Evolutionary conservation across 768 basidiomycete genomes (phyloP), one percentile per base, ranked within the genome.

Genomic region (Calvatia gigantea): DNA sequence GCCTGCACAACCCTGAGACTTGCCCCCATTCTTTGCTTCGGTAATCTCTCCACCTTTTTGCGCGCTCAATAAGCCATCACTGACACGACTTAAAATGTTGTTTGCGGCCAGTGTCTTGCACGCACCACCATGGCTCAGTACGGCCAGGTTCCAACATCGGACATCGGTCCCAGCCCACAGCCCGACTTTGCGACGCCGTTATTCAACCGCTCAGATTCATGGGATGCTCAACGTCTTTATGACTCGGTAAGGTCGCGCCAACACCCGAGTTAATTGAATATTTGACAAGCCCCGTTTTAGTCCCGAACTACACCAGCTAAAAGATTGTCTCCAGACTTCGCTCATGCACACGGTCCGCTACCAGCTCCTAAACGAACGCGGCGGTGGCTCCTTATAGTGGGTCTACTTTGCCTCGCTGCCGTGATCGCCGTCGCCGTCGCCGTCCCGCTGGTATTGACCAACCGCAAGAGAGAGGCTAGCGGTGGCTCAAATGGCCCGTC

Each of bases 361-460:
- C 19, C 43, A 2, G 15, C 46, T 23, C 54, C 17, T 25, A 48
- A 49, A 42, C 19, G 17, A 4, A 48, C 46, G 15, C 46, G 46
- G 14, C 29, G 9, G 41, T 39, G 37, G 45, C 28, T 49, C 42
- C 9, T 73, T 9, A 58, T 65, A 43, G 61, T 66, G 33, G 56
- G 75, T 29, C 58, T 62, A 8, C 48, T 73, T 25, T 65, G 74
- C 25, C 59, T 73, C 35, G 60, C 72, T 25, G 73, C 73, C 15
- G 65, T 83, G 50, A 62, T 79, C 23, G 62, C 80, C 28, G 70
- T 80, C 44, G 67, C 77, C 11, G 61, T 84, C 6, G 80, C 75
- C 0, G 69, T 78, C 50, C 70, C 63, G 2, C 32, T 70, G 23
- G 57, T 65, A 3, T 59, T 72, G 8, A 61, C 56, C 19, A 53